Conservation (phyloP, 805 yeast genomes). For the Myxozyma melibiosi region DNA sequence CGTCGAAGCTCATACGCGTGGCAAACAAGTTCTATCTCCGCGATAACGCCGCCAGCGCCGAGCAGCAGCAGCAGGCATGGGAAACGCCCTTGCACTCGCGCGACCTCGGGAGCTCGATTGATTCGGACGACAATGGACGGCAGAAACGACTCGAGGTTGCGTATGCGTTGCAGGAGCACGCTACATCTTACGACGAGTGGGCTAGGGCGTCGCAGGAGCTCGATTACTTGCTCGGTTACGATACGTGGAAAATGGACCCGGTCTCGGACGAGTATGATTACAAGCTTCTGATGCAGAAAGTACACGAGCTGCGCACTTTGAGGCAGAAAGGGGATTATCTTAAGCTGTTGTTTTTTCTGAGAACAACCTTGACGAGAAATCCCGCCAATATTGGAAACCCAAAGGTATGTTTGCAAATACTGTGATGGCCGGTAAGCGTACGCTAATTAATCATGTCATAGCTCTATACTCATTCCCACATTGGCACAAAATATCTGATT, state of each 20-base stretch:
- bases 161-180: conserved; percentile 17
- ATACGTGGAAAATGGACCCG: conserved; percentile 67
- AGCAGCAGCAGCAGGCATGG: too few species aligned
- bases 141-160: conserved; percentile 20
- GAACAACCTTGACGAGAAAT: conserved; percentile 85
- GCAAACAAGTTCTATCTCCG: neutral
- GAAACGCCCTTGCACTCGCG: too few species aligned
- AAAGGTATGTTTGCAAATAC: conserved; percentile 38
- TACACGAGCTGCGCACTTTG: conserved; percentile 61
- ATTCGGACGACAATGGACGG: neutral
- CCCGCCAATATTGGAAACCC: conserved; percentile 85
- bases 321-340: conserved; percentile 60
- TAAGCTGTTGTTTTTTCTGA: conserved; percentile 65
- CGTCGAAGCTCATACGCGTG: neutral
- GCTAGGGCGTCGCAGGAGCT: conserved; percentile 59
- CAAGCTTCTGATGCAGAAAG: conserved; percentile 54
- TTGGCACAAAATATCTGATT: conserved; percentile 82
- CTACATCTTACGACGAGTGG: conserved; percentile 60
- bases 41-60: too few species aligned
- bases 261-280: conserved; percentile 75
- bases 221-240: conserved; percentile 63
- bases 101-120: too few species aligned
- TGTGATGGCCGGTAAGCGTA: neutral
- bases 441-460: neutral
- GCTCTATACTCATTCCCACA: conserved; percentile 73